These are phyloP conservation scores for Apiotrichum mycotoxinovorans DNA, from an alignment of 1,284 basidiomycete genomes.

Conservation along the genomic window DNA sequence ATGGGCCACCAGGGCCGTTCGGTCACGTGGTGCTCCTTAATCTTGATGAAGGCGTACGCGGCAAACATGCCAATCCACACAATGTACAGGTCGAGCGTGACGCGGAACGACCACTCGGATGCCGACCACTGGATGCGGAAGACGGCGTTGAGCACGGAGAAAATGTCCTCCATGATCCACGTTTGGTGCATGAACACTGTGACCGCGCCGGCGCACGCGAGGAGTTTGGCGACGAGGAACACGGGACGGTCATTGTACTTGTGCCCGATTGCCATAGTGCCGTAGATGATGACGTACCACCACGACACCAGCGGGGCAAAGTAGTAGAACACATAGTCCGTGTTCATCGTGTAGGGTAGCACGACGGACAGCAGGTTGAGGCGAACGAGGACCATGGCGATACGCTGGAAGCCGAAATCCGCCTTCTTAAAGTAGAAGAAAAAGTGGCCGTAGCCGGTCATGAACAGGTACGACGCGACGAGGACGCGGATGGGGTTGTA, in stretches of 20 bases:
- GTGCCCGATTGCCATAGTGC: conserved; percentile 67
- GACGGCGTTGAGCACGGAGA: conserved; percentile 61
- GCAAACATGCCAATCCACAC: conserved; percentile 80
- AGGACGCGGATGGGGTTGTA: conserved; percentile 84
- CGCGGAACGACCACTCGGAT: conserved; percentile 78
- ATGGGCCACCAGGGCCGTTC: conserved; percentile 66
- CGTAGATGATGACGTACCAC: conserved; percentile 74
- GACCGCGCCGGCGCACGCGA: conserved; percentile 60
- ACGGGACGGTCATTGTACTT: conserved; percentile 66
- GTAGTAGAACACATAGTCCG: conserved; percentile 83
- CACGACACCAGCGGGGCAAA: conserved; percentile 71
- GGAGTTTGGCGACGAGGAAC: conserved; percentile 68
- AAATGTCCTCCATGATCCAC: conserved; percentile 63
- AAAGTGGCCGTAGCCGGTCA: conserved; percentile 54
- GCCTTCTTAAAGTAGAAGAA: conserved; percentile 69
- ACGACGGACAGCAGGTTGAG: conserved; percentile 76
- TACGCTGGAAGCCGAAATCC: conserved; percentile 71
- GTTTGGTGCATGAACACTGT: conserved; percentile 64
- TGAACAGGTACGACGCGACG: conserved; percentile 78
- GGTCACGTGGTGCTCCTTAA: conserved; percentile 66
- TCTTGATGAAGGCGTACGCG: conserved; percentile 69
- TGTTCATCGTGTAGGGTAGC: conserved; percentile 83
- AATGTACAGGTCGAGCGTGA: conserved; percentile 80
- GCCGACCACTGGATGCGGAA: conserved; percentile 78
- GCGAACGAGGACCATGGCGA: conserved; percentile 72